A percentile compares a stretch with the other conserved stretches of the same genome.
phyloP scores from a whole-genome alignment of 2,329 filamentous ascomycete genomes.

The Fusarium coicis region DNA sequence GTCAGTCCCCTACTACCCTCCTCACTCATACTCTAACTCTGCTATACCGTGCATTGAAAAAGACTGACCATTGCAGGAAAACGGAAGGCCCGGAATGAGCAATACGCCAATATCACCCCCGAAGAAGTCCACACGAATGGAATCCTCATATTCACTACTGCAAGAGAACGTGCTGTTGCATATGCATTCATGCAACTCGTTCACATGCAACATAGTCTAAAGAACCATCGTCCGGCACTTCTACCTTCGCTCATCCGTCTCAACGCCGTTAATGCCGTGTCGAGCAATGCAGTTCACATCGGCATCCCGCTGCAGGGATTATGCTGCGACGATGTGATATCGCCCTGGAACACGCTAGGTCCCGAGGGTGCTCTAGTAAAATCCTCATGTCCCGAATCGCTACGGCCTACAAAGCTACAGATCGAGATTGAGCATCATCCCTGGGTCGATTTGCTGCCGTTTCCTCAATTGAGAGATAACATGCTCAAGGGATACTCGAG shows the following conservation, averaged over 20 bases:
- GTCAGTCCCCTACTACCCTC: slow-evolving; percentile 18
- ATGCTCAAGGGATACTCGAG: slow-evolving; percentile 22
- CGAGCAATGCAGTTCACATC: slow-evolving; percentile 24
- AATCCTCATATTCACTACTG: slow-evolving; percentile 3
- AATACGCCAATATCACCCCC: neutral
- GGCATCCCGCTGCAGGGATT: slow-evolving; percentile 29
- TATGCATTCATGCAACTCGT: slow-evolving; percentile 36
- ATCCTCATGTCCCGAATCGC: slow-evolving; percentile 13
- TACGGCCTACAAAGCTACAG: slow-evolving; percentile 34
- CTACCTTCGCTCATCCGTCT: slow-evolving; percentile 38
- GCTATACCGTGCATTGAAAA: neutral
- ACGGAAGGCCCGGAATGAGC: slow-evolving; percentile 26
- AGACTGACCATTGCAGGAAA: slow-evolving; percentile 15
- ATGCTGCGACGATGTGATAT: slow-evolving; percentile 35
- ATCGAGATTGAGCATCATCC: slow-evolving; percentile 31
- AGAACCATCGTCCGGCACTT: slow-evolving; percentile 13
- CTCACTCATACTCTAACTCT: neutral
- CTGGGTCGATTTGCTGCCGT: slow-evolving; percentile 39
- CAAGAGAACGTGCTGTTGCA: slow-evolving; percentile 18
- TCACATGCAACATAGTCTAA: slow-evolving; percentile 34
- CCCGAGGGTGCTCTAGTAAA: neutral
- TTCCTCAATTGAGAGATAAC: slow-evolving; percentile 37
- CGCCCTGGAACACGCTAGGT: slow-evolving; percentile 27
- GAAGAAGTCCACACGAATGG: slow-evolving; percentile 2
- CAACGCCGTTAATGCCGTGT: slow-evolving; percentile 37